Conservation (phyloP, 2,329 filamentous ascomycete species). For the Scolecobasidium constrictum region DNA sequence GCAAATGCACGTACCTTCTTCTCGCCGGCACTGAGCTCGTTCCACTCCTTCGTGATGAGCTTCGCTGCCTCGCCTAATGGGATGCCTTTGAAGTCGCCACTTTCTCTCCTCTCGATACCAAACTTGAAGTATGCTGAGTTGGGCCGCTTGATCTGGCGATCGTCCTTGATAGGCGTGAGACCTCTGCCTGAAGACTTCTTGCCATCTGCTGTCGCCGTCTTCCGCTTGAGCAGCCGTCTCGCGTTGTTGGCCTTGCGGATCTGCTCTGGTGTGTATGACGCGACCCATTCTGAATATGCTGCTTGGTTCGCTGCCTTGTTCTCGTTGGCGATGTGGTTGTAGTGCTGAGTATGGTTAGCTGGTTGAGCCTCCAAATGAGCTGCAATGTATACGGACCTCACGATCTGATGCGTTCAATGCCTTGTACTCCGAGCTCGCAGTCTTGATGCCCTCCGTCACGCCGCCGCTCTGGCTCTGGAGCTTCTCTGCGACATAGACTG, state of each 20-base stretch:
- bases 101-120: slow-evolving; percentile 29
- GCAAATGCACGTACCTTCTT: slow-evolving; percentile 32
- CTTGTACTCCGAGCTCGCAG: slow-evolving; percentile 16
- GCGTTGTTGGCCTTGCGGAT: slow-evolving; percentile 51
- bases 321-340: slow-evolving; percentile 39
- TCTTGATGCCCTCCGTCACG: slow-evolving; percentile 4
- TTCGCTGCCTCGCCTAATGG: slow-evolving; percentile 25
- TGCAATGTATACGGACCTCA: slow-evolving; percentile 25
- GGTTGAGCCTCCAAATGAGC: not conserved
- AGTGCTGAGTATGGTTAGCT: slow-evolving; percentile 36
- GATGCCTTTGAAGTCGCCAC: slow-evolving; percentile 42
- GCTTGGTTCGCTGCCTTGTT: slow-evolving; percentile 32
- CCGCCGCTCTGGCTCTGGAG: not conserved
- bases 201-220: slow-evolving; percentile 12
- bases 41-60: slow-evolving; percentile 37
- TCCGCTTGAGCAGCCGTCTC: slow-evolving; percentile 27
- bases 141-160: slow-evolving; percentile 39
- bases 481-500: slow-evolving; percentile 20
- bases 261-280: slow-evolving; percentile 42
- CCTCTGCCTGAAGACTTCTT: slow-evolving; percentile 12
- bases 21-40: slow-evolving; percentile 31
- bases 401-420: slow-evolving; percentile 21
- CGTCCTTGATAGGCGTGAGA: slow-evolving; percentile 36
- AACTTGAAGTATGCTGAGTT: slow-evolving; percentile 32
- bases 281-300: slow-evolving; percentile 43